Conservation (phyloP, 768 basidiomycete genomes). For the Trametes coccinea region DNA sequence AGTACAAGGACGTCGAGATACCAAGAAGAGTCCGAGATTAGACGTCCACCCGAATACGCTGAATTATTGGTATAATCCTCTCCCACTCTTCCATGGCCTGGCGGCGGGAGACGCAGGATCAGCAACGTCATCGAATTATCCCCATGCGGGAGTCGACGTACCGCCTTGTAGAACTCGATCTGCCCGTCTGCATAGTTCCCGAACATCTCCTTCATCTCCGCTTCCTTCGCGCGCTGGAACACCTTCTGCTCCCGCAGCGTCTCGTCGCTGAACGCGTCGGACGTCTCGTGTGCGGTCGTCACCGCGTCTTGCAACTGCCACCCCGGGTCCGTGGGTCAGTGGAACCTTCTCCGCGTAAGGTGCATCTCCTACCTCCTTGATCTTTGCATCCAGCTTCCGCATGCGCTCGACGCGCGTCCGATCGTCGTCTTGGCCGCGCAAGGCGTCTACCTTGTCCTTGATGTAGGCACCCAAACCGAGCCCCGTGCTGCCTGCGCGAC, state of each 20-base stretch:
- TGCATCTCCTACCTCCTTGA: slow-evolving; percentile 74
- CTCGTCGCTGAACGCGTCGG: slow-evolving; percentile 95
- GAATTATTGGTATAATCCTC: slow-evolving; percentile 87
- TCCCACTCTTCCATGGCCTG: slow-evolving; percentile 99
- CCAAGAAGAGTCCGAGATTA: slow-evolving; percentile 38
- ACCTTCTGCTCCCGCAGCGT: slow-evolving; percentile 87
- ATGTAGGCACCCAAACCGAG: slow-evolving; percentile 87
- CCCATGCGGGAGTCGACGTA: slow-evolving; percentile 30
- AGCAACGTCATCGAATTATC: background rate
- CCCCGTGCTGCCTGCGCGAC: slow-evolving; percentile 83
- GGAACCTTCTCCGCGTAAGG: background rate
- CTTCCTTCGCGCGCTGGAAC: slow-evolving; percentile 88
- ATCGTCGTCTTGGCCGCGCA: slow-evolving; percentile 93
- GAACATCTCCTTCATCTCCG: slow-evolving; percentile 97
- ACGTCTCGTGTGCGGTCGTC: slow-evolving; percentile 91
- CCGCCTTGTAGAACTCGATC: slow-evolving; percentile 91
- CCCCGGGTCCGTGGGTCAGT: background rate
- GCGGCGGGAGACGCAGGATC: slow-evolving; percentile 18
- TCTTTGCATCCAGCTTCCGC: slow-evolving; percentile 88
- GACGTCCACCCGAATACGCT: slow-evolving; percentile 92
- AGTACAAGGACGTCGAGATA: slow-evolving; percentile 19
- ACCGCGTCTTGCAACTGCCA: slow-evolving; percentile 93
- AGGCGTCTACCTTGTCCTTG: slow-evolving; percentile 87
- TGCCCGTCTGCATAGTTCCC: slow-evolving; percentile 89
- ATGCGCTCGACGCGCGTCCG: slow-evolving; percentile 91